Conservation (phyloP, 441 rosid genomes). For the Heliophila coronopifolia region DNA sequence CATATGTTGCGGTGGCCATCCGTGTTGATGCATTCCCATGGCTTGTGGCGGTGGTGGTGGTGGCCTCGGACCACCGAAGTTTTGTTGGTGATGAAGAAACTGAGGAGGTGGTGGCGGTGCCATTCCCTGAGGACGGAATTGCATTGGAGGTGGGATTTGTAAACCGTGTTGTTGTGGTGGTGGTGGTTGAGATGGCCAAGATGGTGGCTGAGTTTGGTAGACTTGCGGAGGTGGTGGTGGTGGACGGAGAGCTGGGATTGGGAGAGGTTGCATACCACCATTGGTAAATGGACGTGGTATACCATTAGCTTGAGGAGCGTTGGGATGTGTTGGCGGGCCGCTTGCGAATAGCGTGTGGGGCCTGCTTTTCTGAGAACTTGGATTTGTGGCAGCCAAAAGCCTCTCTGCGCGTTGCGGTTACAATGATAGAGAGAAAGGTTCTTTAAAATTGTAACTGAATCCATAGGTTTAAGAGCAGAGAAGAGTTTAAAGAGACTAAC, state of each 20-base stretch:
- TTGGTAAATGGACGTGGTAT: conserved; percentile 57
- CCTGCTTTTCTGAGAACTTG: conserved; percentile 70
- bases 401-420: conserved; percentile 46
- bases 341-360: conserved; percentile 90
- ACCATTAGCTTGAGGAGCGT: conserved; percentile 57
- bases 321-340: conserved; percentile 66
- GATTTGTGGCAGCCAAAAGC: conserved; percentile 92
- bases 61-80: conserved; percentile 35
- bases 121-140: conserved; percentile 56
- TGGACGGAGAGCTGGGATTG: conserved; percentile 47
- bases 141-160: conserved; percentile 53
- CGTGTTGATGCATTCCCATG: conserved; percentile 58
- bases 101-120: conserved; percentile 63
- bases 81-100: conserved; percentile 26
- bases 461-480: background rate
- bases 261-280: conserved; percentile 46
- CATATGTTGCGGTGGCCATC: conserved; percentile 65
- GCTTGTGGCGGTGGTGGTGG: conserved; percentile 47
- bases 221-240: conserved; percentile 72
- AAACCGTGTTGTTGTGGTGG: conserved; percentile 54
- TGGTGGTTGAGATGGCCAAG: conserved; percentile 63
- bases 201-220: conserved; percentile 61
- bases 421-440: background rate
- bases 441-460: too few relatives aligned
- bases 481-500: conserved; percentile 32